phyloP scores from a whole-genome alignment of 805 yeast species.

The Ogataea wickerhamii region DNA sequence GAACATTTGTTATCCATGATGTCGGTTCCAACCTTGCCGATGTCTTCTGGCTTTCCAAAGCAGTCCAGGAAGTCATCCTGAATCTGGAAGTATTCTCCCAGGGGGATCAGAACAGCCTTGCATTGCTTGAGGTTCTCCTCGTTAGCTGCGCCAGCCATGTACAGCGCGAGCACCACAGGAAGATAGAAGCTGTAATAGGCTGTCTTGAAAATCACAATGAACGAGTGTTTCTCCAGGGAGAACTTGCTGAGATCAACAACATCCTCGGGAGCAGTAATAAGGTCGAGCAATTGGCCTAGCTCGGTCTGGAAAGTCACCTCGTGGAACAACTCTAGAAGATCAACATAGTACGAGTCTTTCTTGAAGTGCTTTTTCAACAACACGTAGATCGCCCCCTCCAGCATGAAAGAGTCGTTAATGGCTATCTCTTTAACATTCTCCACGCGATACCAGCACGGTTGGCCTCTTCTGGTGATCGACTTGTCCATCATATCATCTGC shows the following conservation, averaged over 20 bases:
- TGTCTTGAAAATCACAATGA: constrained; percentile 93
- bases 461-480: constrained; percentile 95
- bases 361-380: constrained; percentile 87
- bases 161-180: constrained; percentile 97
- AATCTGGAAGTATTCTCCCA: constrained; percentile 98
- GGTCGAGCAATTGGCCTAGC: constrained; percentile 91
- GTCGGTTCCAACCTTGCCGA: constrained; percentile 98
- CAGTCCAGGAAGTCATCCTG: constrained; percentile 97
- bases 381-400: constrained; percentile 90
- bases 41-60: constrained; percentile 95
- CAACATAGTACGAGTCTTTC: constrained; percentile 77
- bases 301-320: constrained; percentile 98
- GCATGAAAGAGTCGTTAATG: constrained; percentile 94
- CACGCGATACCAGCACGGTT: constrained; percentile 93
- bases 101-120: constrained; percentile 79
- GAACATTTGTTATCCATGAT: constrained; percentile 98
- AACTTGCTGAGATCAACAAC: constrained; percentile 84
- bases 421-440: constrained; percentile 87
- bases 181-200: constrained; percentile 96
- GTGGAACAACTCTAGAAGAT: constrained; percentile 89
- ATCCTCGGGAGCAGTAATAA: constrained; percentile 97
- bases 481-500: constrained; percentile 99
- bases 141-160: constrained; percentile 73
- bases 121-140: constrained; percentile 83
- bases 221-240: constrained; percentile 84